phyloP scores from a whole-genome alignment of 140 eudicot genomes.

The Oenanthe javanica region DNA sequence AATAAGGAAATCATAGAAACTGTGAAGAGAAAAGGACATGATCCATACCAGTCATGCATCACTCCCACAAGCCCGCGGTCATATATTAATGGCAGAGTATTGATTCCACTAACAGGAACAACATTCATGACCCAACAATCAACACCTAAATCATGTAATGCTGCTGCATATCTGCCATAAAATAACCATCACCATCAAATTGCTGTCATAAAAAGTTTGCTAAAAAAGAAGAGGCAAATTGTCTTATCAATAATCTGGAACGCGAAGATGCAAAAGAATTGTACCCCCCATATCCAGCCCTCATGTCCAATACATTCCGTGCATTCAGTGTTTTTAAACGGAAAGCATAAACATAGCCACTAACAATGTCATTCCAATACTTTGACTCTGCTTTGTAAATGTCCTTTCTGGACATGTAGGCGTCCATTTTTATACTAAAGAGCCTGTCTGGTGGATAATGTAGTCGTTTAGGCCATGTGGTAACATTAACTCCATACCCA shows the following conservation, averaged over 20 bases:
- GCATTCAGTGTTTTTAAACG: conserved; percentile 37
- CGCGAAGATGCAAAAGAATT: conserved; percentile 2
- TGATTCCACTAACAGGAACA: conserved; percentile 71
- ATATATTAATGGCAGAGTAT: conserved; percentile 66
- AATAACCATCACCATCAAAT: conserved; percentile 5
- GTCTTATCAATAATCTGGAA: not conserved
- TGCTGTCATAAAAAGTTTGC: not conserved
- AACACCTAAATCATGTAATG: conserved; percentile 50
- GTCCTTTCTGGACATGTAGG: conserved; percentile 63
- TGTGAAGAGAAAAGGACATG: not conserved
- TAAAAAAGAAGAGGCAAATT: not conserved
- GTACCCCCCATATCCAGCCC: conserved; percentile 92
- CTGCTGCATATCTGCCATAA: conserved; percentile 75
- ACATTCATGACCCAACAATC: conserved; percentile 94
- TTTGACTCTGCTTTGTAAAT: conserved; percentile 70
- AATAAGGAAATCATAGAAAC: conserved; percentile 8
- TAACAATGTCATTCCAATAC: conserved; percentile 60
- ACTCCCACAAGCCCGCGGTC: conserved; percentile 90
- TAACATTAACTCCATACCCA: conserved; percentile 58
- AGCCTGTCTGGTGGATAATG: conserved; percentile 68
- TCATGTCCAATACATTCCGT: conserved; percentile 82
- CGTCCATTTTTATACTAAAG: conserved; percentile 69
- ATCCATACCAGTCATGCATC: conserved; percentile 79
- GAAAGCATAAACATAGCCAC: conserved; percentile 53
- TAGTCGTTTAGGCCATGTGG: conserved; percentile 72